Evolutionary conservation across 805 yeast genomes (phyloP).

Genomic region (Jamesozyma rosinii): DNA sequence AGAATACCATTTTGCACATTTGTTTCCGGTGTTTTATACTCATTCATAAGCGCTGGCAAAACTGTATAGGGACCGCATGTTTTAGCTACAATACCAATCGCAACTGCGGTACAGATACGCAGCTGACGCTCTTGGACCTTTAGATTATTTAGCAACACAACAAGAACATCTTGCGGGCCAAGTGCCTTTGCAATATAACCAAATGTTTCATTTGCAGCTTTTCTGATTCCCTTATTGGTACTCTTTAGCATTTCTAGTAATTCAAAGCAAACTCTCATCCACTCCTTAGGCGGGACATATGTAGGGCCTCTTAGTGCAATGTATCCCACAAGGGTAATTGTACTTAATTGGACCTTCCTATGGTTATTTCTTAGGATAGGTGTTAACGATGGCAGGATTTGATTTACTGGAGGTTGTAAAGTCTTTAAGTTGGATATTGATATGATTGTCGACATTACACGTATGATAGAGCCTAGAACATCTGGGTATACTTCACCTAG

Average conservation of each 20-base stretch:
- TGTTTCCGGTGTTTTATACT: slow-evolving; percentile 81
- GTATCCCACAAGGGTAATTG: slow-evolving; percentile 69
- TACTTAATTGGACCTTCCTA: slow-evolving; percentile 80
- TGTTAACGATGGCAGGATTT: slow-evolving; percentile 75
- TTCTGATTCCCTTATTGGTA: slow-evolving; percentile 62
- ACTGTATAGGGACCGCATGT: slow-evolving; percentile 89
- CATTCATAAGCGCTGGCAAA: slow-evolving; percentile 90
- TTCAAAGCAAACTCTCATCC: slow-evolving; percentile 95
- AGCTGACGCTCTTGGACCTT: slow-evolving; percentile 92
- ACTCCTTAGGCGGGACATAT: slow-evolving; percentile 79
- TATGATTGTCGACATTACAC: slow-evolving; percentile 59
- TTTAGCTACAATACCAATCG: slow-evolving; percentile 93
- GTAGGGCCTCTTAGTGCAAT: slow-evolving; percentile 77
- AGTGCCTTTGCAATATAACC: slow-evolving; percentile 85
- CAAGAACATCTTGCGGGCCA: slow-evolving; percentile 92
- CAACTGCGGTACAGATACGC: slow-evolving; percentile 95
- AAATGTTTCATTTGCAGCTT: slow-evolving; percentile 82
- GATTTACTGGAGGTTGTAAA: slow-evolving; percentile 73
- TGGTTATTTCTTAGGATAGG: slow-evolving; percentile 87
- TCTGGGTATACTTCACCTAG: slow-evolving; percentile 93
- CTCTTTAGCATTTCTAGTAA: slow-evolving; percentile 81
- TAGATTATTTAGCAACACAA: slow-evolving; percentile 71
- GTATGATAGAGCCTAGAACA: slow-evolving; percentile 75
- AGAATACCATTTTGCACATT: slow-evolving; percentile 93
- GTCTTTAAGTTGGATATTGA: slow-evolving; percentile 47